phyloP scores from a whole-genome alignment of 2,329 filamentous ascomycete species.

The Domatiomyces catenatus region DNA sequence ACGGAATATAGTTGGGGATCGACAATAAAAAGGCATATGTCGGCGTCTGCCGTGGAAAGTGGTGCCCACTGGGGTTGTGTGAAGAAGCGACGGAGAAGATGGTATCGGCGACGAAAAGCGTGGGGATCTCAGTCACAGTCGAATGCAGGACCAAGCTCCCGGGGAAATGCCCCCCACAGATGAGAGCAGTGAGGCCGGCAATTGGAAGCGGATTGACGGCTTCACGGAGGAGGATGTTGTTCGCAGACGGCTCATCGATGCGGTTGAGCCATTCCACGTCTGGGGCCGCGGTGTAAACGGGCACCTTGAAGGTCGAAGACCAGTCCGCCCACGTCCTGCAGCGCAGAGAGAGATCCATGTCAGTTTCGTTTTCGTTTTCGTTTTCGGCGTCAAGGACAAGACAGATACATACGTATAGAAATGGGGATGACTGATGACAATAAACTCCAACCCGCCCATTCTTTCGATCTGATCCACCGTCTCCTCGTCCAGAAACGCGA shows the following conservation, averaged over 20 bases:
- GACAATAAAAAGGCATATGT: constrained; percentile 12
- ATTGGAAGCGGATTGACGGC: constrained; percentile 11
- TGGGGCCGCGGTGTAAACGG: constrained; percentile 51
- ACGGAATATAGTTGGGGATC: constrained; percentile 40
- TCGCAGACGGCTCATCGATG: constrained; percentile 24
- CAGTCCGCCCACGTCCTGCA: constrained; percentile 53
- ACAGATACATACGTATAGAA: constrained; percentile 49
- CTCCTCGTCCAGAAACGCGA: constrained; percentile 51
- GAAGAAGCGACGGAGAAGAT: constrained; percentile 59
- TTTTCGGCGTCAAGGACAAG: background rate
- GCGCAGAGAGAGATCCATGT: background rate
- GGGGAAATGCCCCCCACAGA: constrained; percentile 65
- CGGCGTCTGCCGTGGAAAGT: constrained; percentile 8
- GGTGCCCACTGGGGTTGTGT: constrained; percentile 36
- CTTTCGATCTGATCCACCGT: constrained; percentile 43
- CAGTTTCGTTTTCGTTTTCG: no score
- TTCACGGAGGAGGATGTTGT: constrained; percentile 21
- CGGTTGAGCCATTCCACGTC: constrained; percentile 51
- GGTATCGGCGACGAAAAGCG: constrained; percentile 62
- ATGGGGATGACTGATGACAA: constrained; percentile 67
- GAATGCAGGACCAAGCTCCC: constrained; percentile 48
- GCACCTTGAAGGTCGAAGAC: constrained; percentile 52
- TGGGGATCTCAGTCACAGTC: constrained; percentile 37
- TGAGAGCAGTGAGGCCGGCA: constrained; percentile 44
- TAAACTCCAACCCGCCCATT: constrained; percentile 53